These are phyloP conservation scores for Penicillium sp. DNA, from an alignment of 2,329 filamentous ascomycete genomes.

Conservation along the genomic window DNA sequence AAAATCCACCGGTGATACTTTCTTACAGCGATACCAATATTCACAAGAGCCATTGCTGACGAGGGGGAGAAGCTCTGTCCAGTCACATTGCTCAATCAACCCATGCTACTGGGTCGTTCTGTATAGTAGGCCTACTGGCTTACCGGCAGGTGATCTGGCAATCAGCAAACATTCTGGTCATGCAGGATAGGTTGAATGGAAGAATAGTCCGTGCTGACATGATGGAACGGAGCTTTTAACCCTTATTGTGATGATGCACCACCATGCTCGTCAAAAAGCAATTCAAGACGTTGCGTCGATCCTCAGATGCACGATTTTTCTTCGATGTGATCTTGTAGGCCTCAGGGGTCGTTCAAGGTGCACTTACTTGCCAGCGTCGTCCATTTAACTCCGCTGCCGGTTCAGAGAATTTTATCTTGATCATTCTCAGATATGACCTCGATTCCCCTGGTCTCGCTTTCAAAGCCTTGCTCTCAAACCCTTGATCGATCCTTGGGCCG, in stretches of 20 bases:
- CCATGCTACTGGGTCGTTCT: neutral
- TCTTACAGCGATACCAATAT: neutral
- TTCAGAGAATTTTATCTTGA: neutral
- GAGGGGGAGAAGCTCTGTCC: neutral
- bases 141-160: neutral
- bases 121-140: neutral
- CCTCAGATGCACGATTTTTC: neutral
- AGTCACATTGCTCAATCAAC: neutral
- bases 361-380: neutral
- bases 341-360: neutral
- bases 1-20: neutral
- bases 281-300: neutral
- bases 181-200: neutral
- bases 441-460: neutral
- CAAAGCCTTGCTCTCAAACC: neutral
- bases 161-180: neutral
- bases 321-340: neutral
- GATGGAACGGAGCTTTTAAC: neutral
- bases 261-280: neutral
- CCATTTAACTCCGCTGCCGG: neutral
- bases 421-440: neutral
- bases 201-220: neutral
- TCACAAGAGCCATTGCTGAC: neutral
- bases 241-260: neutral
- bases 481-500: neutral